Evolutionary conservation across 495 filamentous ascomycete species (phyloP), one percentile per base, ranked within the genome.

Genomic region (Penicilliopsis zonata): DNA sequence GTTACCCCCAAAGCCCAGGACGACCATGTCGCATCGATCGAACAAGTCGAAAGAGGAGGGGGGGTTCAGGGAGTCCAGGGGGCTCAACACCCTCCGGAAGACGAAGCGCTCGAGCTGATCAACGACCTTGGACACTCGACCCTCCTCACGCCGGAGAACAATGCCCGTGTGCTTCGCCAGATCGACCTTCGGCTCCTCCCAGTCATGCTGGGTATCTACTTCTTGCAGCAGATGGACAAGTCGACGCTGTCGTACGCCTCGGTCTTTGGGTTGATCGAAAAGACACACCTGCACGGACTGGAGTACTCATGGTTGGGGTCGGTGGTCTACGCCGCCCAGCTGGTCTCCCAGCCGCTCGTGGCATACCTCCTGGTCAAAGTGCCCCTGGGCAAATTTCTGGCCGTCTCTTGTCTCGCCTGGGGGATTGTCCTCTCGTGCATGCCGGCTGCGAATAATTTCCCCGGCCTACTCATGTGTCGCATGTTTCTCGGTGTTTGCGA

Each of bases 401-500:
- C 67, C 6, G 61, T 66, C 15, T 74, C 69, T 18, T 70, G 70
- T 27, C 46, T 78, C 12, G 52, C 67, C 8, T 80, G 76, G 76
- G 76, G 76, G 2, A 50, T 61, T 6, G 45, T 65, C 18, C 43
- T 78, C 53, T 61, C 41, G 41, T 65, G 52, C 57, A 76, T 52
- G 75, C 51, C 76, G 1, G 67, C 71, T 1, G 69, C 67, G 24
- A 62, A 58, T 14, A 63, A 50, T 31, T 81, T 80, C 41, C 41
- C 49, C 3, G 65, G 63, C 0, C 49, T 82, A 13, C 48, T 77
- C 18, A 53, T 60, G 9, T 71, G 72, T 18, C 67, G 78, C 6
- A 67, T 74, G 14, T 59, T 82, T 15, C 53, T 81, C 4, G 78
- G 78, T 13, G 53, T 72, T 13, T 80, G 78, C 45, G 78, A 82